These are phyloP conservation scores for Sugiyamaella castrensis DNA, from an alignment of 1,139 yeast species.

Conservation along the genomic window DNA sequence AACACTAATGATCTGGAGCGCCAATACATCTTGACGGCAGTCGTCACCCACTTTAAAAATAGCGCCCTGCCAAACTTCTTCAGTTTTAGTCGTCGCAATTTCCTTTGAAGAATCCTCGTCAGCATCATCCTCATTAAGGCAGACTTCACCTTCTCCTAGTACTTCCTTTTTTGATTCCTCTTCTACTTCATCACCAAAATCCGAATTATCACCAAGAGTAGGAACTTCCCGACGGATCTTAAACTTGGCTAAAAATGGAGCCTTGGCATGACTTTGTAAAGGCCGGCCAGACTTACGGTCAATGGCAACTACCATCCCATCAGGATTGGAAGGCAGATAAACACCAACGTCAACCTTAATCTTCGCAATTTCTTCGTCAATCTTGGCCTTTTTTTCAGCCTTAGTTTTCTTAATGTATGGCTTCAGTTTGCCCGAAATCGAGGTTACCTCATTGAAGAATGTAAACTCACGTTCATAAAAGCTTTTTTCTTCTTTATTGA, in stretches of 20 bases:
- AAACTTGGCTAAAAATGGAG: constrained; percentile 97
- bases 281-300: constrained; percentile 92
- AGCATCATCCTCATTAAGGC: constrained; percentile 25
- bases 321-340: constrained; percentile 94
- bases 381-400: constrained; percentile 93
- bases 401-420: constrained; percentile 91
- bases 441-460: constrained; percentile 88
- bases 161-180: constrained; percentile 35
- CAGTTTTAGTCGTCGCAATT: constrained; percentile 20
- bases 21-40: constrained; percentile 95
- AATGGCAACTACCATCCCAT: constrained; percentile 88
- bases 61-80: constrained; percentile 77
- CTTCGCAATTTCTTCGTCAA: constrained; percentile 90
- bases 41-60: constrained; percentile 99
- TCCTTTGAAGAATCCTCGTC: constrained; percentile 12
- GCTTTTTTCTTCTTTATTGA: constrained; percentile 55
- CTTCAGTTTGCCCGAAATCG: constrained; percentile 88
- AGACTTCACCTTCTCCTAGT: constrained; percentile 20
- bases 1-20: constrained; percentile 84
- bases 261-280: constrained; percentile 97
- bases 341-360: constrained; percentile 80
- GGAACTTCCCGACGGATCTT: constrained; percentile 61
- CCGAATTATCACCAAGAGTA: constrained; percentile 7
- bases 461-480: constrained; percentile 83
- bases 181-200: constrained; percentile 41